phyloP scores from a whole-genome alignment of 176 grass and related monocot genomes.

The Cymbopogon citratus region DNA sequence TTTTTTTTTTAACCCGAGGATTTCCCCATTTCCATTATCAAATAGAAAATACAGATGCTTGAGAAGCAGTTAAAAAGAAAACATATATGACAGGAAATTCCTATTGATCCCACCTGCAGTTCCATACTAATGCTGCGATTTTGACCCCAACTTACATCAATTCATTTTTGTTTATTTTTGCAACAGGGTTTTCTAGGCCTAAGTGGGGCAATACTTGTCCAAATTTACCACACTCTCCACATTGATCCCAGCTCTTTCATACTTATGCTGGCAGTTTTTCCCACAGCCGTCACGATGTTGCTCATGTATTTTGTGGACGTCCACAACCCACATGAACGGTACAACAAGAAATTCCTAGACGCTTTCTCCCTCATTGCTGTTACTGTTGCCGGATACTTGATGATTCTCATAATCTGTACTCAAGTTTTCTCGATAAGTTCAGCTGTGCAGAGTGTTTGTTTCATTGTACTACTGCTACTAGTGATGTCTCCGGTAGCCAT shows the following conservation, averaged over 20 bases:
- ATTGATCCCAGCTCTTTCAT: constrained; percentile 54
- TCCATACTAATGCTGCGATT: background rate
- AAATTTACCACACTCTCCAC: constrained; percentile 45
- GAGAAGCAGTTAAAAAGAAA: background rate
- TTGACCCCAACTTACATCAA: background rate
- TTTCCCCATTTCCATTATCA: background rate
- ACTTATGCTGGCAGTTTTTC: constrained; percentile 71
- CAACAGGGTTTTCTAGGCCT: constrained; percentile 80
- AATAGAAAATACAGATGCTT: background rate
- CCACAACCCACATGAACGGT: constrained; percentile 25
- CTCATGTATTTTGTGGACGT: constrained; percentile 73
- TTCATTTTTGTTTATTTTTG: constrained; percentile 7
- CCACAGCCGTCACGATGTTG: constrained; percentile 49
- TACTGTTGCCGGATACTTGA: constrained; percentile 67
- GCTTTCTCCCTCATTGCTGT: constrained; percentile 77
- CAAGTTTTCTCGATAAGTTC: constrained; percentile 43
- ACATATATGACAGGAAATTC: background rate
- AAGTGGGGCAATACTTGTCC: constrained; percentile 81
- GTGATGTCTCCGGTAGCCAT: constrained; percentile 45
- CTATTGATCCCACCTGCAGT: background rate
- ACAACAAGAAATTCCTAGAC: constrained; percentile 67
- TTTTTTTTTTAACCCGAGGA: background rate
- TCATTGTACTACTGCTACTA: constrained; percentile 47
- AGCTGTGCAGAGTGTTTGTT: constrained; percentile 39
- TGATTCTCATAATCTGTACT: constrained; percentile 79